phyloP scores from a whole-genome alignment of 768 basidiomycete genomes.

The Lactarius trivialis region DNA sequence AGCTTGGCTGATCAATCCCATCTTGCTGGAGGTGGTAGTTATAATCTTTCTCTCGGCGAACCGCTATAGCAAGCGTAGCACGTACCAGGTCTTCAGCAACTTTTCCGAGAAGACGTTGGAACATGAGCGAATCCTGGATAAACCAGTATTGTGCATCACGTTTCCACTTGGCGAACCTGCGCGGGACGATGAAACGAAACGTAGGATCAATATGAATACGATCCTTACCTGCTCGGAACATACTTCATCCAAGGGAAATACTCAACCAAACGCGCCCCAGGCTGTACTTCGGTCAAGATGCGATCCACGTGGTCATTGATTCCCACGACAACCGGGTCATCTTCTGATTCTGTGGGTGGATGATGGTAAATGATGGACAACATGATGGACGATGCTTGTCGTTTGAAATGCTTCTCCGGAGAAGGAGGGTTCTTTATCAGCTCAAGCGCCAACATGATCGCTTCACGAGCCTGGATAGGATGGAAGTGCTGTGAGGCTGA shows the following conservation, averaged over 20 bases:
- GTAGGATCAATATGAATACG: neutral
- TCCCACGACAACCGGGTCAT: neutral
- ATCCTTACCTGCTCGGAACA: neutral
- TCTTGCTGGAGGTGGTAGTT: neutral
- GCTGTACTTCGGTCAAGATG: neutral
- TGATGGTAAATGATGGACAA: neutral
- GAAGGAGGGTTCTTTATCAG: neutral
- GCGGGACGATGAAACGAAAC: neutral
- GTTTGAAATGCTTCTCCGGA: neutral
- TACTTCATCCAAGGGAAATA: neutral
- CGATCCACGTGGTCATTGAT: neutral
- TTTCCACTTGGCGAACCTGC: no score
- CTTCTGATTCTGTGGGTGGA: neutral
- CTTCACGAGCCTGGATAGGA: neutral
- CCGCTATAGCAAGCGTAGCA: neutral
- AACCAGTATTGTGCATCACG: no score
- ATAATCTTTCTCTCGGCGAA: neutral
- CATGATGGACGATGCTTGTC: neutral
- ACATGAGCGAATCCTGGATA: no score
- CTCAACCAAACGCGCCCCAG: neutral
- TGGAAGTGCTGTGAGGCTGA: neutral
- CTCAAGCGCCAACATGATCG: neutral
- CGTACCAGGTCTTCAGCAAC: constrained; percentile 6
- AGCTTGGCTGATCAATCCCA: constrained; percentile 4
- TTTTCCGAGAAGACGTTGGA: no score